Conservation (phyloP, 1,284 basidiomycete species). For the Moesziomyces sp. region DNA sequence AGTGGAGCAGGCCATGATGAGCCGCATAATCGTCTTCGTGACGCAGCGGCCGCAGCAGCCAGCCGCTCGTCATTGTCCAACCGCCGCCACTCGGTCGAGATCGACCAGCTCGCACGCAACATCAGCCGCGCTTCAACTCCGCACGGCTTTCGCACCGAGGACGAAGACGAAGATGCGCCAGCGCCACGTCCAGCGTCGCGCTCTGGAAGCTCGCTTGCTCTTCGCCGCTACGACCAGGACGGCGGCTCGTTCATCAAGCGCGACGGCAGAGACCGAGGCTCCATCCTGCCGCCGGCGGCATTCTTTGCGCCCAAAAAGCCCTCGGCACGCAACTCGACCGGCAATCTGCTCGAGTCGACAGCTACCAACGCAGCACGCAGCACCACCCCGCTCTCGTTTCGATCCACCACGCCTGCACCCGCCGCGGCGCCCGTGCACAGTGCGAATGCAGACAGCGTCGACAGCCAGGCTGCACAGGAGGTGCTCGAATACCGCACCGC, state of each 20-base stretch:
- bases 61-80: slow-evolving; percentile 17
- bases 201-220: slow-evolving; percentile 18
- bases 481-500: slow-evolving; percentile 8
- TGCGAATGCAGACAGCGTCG: neutral
- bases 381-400: slow-evolving; percentile 33
- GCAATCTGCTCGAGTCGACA: slow-evolving; percentile 15
- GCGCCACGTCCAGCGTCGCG: slow-evolving; percentile 4
- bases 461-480: slow-evolving; percentile 11
- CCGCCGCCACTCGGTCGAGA: slow-evolving; percentile 29
- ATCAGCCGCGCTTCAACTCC: slow-evolving; percentile 34
- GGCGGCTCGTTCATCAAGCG: slow-evolving; percentile 33
- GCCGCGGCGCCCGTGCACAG: neutral
- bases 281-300: slow-evolving; percentile 53
- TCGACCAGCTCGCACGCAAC: slow-evolving; percentile 25
- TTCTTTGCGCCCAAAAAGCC: slow-evolving; percentile 56
- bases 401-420: slow-evolving; percentile 3
- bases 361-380: slow-evolving; percentile 10
- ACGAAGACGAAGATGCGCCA: slow-evolving; percentile 19
- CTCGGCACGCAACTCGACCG: slow-evolving; percentile 21
- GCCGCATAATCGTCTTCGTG: slow-evolving; percentile 21
- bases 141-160: slow-evolving; percentile 22
- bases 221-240: slow-evolving; percentile 24
- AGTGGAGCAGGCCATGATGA: slow-evolving; percentile 13
- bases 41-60: slow-evolving; percentile 40
- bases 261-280: slow-evolving; percentile 23